These are phyloP conservation scores for Hibiscus trionum DNA, from an alignment of 345 rosid genomes.

Conservation along the genomic window DNA sequence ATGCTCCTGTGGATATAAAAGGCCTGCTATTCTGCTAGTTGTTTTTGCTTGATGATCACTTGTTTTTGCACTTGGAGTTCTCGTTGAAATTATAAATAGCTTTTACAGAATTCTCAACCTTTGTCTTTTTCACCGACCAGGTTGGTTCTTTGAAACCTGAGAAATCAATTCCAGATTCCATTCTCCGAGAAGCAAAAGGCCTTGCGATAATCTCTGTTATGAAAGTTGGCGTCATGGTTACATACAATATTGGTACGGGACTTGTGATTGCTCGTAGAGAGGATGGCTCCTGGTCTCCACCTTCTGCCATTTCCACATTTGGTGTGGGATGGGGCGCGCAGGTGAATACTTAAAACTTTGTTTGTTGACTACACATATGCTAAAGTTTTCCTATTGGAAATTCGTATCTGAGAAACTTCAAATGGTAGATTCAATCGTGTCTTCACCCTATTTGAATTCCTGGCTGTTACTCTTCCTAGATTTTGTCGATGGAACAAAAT, in stretches of 20 bases:
- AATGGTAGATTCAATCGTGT: not conserved
- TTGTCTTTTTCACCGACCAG: slow-evolving; percentile 31
- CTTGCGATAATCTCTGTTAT: slow-evolving; percentile 79
- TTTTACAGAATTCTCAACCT: slow-evolving; percentile 4
- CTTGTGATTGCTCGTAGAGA: slow-evolving; percentile 77
- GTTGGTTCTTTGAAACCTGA: slow-evolving; percentile 72
- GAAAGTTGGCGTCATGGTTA: slow-evolving; percentile 83
- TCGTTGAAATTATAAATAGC: not conserved
- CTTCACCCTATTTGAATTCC: not conserved
- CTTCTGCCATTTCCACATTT: slow-evolving; percentile 83
- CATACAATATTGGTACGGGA: slow-evolving; percentile 91
- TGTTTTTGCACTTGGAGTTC: not conserved
- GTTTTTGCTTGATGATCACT: not conserved
- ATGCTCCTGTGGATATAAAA: not conserved
- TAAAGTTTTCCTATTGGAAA: not conserved
- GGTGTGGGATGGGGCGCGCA: slow-evolving; percentile 99
- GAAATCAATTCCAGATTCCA: slow-evolving; percentile 75
- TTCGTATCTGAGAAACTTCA: not conserved
- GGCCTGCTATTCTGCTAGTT: not conserved
- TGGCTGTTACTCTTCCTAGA: not conserved
- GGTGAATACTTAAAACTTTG: slow-evolving; percentile 31
- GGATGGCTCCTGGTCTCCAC: slow-evolving; percentile 98
- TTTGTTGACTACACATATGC: not conserved
- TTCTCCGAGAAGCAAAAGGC: slow-evolving; percentile 77
- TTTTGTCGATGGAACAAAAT: not conserved